These are phyloP conservation scores for Isoetes taiwanensis DNA, from an alignment of 75 land plant species.

Conservation along the genomic window DNA sequence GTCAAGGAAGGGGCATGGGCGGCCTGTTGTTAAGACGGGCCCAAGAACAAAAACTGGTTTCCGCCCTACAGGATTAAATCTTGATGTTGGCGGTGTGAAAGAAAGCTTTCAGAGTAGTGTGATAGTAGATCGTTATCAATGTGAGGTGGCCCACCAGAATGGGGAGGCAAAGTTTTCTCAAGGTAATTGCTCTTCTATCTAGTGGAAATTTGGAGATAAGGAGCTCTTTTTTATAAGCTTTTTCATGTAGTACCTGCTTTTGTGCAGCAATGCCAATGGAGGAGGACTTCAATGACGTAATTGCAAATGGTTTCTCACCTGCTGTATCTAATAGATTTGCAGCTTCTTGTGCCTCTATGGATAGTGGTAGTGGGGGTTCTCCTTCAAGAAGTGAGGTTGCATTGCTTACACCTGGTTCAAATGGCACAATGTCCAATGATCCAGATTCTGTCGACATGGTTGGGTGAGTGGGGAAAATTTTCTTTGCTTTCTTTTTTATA, in stretches of 20 bases:
- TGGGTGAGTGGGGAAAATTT: no score
- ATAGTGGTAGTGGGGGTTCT: slow-evolving; percentile 22
- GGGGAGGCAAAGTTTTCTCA: not conserved
- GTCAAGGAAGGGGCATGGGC: not conserved
- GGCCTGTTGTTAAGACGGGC: not conserved
- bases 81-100: not conserved
- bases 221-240: no score
- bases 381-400: slow-evolving; percentile 17
- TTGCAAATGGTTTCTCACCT: not conserved
- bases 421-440: slow-evolving; percentile 36
- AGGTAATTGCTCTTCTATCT: not conserved
- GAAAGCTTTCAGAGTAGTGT: not conserved
- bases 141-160: not conserved
- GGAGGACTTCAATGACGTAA: not conserved
- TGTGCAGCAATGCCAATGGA: no score
- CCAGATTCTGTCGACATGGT: slow-evolving; percentile 32
- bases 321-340: no score
- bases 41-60: not conserved
- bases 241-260: no score
- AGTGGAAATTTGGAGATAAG: not conserved
- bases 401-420: slow-evolving; percentile 6
- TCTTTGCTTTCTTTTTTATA: no score
- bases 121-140: not conserved
- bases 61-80: not conserved
- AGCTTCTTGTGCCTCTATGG: slow-evolving; percentile 23